phyloP scores from a whole-genome alignment of 2,329 filamentous ascomycete species.

The Epichloe uncinata region DNA sequence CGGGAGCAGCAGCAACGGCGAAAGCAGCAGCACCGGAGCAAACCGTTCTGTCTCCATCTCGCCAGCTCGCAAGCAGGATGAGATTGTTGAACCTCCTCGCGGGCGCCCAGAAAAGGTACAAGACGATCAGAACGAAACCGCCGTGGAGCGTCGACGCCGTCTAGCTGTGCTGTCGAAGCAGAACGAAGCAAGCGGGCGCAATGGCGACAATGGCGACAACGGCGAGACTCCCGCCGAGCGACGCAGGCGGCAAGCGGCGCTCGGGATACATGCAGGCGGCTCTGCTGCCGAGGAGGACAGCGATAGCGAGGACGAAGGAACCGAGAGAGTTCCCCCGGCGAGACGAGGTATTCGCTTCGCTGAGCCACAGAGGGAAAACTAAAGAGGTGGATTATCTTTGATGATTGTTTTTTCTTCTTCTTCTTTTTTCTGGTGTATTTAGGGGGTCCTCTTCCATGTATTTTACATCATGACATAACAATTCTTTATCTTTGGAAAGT shows the following conservation, averaged over 20 bases:
- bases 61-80: constrained; percentile 6
- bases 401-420: too few species aligned
- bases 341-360: constrained; percentile 50
- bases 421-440: too few species aligned
- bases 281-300: constrained; percentile 33
- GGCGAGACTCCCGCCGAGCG: constrained; percentile 63
- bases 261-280: constrained; percentile 38
- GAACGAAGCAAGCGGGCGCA: constrained; percentile 15
- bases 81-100: neutral
- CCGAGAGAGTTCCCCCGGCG: constrained; percentile 37
- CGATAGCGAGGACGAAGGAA: constrained; percentile 42
- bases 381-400: neutral
- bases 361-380: constrained; percentile 22
- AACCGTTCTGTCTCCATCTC: constrained; percentile 10
- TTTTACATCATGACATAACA: too few species aligned
- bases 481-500: too few species aligned
- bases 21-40: constrained; percentile 10
- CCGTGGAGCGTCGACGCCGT: constrained; percentile 54
- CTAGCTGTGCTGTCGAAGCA: constrained; percentile 37
- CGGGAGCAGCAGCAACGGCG: constrained; percentile 5
- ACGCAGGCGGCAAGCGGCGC: constrained; percentile 57
- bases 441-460: too few species aligned
- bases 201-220: constrained; percentile 24
- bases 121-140: constrained; percentile 42
- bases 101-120: constrained; percentile 3